Evolutionary conservation across 306 rosid genomes (phyloP).

Genomic region (Fragaria vesca): DNA sequence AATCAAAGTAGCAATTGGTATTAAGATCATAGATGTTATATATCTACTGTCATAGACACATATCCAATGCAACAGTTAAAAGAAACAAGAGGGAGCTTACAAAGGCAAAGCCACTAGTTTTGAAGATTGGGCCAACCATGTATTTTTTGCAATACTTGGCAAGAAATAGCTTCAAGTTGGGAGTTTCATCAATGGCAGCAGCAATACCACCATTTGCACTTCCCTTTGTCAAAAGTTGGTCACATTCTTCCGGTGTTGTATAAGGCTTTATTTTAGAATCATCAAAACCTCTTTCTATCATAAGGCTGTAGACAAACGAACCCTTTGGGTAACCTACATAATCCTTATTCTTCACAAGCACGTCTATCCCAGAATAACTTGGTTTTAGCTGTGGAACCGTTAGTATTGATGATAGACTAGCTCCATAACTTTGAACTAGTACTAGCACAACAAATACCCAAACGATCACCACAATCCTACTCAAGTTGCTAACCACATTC

Average conservation of each 20-base stretch:
- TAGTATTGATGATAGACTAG: slow-evolving; percentile 56
- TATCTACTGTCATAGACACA: too few relatives aligned
- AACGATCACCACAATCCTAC: slow-evolving; percentile 55
- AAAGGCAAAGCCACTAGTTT: slow-evolving; percentile 42
- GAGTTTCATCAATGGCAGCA: slow-evolving; percentile 47
- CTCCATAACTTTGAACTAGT: slow-evolving; percentile 65
- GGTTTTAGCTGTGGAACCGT: slow-evolving; percentile 56
- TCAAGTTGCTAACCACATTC: slow-evolving; percentile 51
- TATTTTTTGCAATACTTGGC: slow-evolving; percentile 38
- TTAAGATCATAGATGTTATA: too few relatives aligned
- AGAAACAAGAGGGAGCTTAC: slow-evolving; percentile 26
- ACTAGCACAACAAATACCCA: slow-evolving; percentile 73
- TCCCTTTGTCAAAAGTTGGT: slow-evolving; percentile 29
- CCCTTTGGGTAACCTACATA: slow-evolving; percentile 50
- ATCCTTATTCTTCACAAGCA: slow-evolving; percentile 31
- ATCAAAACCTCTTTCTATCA: slow-evolving; percentile 38
- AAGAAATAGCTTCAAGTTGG: slow-evolving; percentile 24
- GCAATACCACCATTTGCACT: slow-evolving; percentile 38
- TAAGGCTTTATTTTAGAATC: slow-evolving; percentile 29
- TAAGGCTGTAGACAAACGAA: slow-evolving; percentile 39
- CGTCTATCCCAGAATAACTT: slow-evolving; percentile 29
- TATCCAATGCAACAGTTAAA: not conserved
- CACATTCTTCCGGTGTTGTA: slow-evolving; percentile 14
- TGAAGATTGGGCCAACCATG: slow-evolving; percentile 26
- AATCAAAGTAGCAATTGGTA: too few relatives aligned